phyloP scores from a whole-genome alignment of 352 stramenopile species.

The Globisporangium nunn region DNA sequence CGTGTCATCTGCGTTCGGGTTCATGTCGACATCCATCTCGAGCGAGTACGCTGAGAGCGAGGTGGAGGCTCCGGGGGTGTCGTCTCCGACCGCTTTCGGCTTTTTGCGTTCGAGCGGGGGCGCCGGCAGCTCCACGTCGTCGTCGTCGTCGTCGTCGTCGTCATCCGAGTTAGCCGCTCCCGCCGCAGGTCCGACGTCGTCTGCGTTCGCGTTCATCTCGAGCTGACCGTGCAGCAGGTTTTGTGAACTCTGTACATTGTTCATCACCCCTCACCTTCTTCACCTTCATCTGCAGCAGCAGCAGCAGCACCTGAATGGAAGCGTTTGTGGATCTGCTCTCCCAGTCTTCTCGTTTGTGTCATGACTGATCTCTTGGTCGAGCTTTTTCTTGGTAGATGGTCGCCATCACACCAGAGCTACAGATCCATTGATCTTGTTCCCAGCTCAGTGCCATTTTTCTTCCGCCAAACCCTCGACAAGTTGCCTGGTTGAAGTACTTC shows the following conservation, averaged over 20 bases:
- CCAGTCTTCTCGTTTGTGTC: too few species aligned
- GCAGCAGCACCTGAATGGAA: too few species aligned
- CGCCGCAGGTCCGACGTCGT: slow-evolving; percentile 20
- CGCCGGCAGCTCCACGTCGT: slow-evolving; percentile 14
- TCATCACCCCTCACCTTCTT: not conserved
- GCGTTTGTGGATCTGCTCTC: too few species aligned
- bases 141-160: slow-evolving; percentile 19
- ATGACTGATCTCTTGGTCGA: too few species aligned
- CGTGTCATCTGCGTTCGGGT: slow-evolving; percentile 40
- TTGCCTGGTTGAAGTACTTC: too few species aligned
- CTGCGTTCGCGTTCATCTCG: slow-evolving; percentile 62
- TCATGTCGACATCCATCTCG: slow-evolving; percentile 10
- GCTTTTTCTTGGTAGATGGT: too few species aligned
- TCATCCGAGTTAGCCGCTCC: slow-evolving; percentile 1
- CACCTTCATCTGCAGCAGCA: not conserved
- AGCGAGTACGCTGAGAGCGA: not conserved
- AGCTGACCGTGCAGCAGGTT: slow-evolving; percentile 13
- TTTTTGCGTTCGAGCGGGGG: slow-evolving; percentile 35
- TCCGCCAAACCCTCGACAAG: too few species aligned
- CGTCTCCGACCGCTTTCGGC: slow-evolving; percentile 54
- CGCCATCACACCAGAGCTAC: too few species aligned
- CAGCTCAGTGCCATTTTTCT: too few species aligned
- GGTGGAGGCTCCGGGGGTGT: slow-evolving; percentile 14
- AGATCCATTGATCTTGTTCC: too few species aligned
- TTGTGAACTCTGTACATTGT: not conserved